Evolutionary conservation across 805 yeast genomes (phyloP).

Genomic region (Lachancea sp.): DNA sequence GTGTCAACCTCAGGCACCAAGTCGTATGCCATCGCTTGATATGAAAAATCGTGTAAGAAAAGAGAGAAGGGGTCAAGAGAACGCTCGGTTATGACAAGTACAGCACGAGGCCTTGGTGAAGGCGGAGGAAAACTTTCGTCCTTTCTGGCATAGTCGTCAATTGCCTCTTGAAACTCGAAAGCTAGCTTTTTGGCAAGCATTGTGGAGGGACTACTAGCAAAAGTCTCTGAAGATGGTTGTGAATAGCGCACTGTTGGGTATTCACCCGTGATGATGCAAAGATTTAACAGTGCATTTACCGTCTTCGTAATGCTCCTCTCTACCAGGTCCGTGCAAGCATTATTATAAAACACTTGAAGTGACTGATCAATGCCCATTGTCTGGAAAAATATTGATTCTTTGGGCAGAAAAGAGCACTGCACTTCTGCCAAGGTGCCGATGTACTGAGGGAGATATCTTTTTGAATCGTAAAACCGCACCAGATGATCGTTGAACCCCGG

Average conservation of each 20-base stretch:
- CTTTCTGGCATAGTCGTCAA: constrained; percentile 69
- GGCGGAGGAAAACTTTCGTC: constrained; percentile 60
- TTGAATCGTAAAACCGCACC: constrained; percentile 25
- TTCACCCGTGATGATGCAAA: constrained; percentile 78
- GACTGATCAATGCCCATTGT: constrained; percentile 59
- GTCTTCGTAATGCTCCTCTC: constrained; percentile 50
- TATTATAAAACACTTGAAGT: constrained; percentile 66
- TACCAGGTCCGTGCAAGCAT: constrained; percentile 55
- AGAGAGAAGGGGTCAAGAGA: constrained; percentile 80
- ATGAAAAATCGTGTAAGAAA: constrained; percentile 79
- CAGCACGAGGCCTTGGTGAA: constrained; percentile 57
- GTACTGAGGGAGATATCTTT: constrained; percentile 26
- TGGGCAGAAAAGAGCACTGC: constrained; percentile 51
- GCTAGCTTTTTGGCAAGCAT: constrained; percentile 67
- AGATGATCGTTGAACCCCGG: constrained; percentile 45
- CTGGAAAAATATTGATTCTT: constrained; percentile 60
- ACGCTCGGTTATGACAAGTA: constrained; percentile 74
- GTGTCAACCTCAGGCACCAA: constrained; percentile 41
- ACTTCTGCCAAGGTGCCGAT: constrained; percentile 35
- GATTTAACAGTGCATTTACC: constrained; percentile 58
- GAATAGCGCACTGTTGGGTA: constrained; percentile 78
- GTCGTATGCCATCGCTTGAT: constrained; percentile 90
- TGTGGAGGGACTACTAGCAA: constrained; percentile 47
- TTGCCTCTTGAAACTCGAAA: constrained; percentile 54
- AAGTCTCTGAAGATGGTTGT: constrained; percentile 43